Evolutionary conservation across 2,329 filamentous ascomycete genomes (phyloP).

Genomic region (Arthrobotrys sphaeroides): DNA sequence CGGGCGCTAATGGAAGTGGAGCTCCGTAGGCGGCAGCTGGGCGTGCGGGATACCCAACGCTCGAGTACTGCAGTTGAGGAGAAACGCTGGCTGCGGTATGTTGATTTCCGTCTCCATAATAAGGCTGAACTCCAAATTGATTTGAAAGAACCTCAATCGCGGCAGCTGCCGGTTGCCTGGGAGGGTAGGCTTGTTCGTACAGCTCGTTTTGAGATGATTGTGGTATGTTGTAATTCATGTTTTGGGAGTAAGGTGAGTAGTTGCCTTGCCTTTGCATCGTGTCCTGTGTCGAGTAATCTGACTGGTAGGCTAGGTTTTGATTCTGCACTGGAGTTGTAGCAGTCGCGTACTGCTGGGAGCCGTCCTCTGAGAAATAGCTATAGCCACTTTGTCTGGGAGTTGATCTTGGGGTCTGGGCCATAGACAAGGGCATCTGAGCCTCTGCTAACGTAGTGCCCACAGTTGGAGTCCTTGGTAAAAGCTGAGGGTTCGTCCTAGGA

Average conservation of each 20-base stretch:
- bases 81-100: constrained; percentile 52
- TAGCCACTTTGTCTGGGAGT: constrained; percentile 48
- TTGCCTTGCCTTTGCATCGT: constrained; percentile 50
- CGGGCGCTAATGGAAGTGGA: constrained; percentile 27
- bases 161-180: constrained; percentile 57
- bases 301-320: constrained; percentile 38
- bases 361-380: constrained; percentile 50
- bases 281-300: constrained; percentile 49
- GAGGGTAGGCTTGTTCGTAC: constrained; percentile 57
- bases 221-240: constrained; percentile 56
- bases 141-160: constrained; percentile 58
- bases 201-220: constrained; percentile 54
- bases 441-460: constrained; percentile 34
- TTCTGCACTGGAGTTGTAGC: constrained; percentile 37
- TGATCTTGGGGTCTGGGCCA: constrained; percentile 49
- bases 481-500: constrained; percentile 35
- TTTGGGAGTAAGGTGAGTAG: constrained; percentile 57
- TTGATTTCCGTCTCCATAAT: constrained; percentile 55
- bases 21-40: constrained; percentile 32
- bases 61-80: constrained; percentile 57
- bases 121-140: constrained; percentile 57
- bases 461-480: constrained; percentile 45
- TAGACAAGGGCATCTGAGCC: constrained; percentile 54
- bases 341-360: constrained; percentile 44
- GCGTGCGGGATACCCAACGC: constrained; percentile 36